Evolutionary conservation across 345 rosid species (phyloP), one percentile per base, ranked within the genome.

Genomic region (Rhodamnia rubescens): DNA sequence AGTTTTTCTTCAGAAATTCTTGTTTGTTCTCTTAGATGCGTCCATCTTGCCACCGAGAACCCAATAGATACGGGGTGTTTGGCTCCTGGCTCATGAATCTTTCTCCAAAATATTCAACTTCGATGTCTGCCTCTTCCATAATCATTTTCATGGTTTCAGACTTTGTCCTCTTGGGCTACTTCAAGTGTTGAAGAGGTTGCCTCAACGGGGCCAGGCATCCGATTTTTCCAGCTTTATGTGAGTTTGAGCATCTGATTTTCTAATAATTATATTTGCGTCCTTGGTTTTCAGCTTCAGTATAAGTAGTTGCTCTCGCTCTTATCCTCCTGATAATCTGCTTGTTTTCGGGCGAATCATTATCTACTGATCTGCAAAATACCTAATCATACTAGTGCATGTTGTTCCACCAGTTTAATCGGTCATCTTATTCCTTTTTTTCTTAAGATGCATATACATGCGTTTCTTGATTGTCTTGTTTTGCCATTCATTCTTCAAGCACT

Each of bases 151-250:
- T 58, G 55, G 56, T 87, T 87, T 51, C 92, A 97, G 98, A 95
- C 96, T 54, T 89, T 97, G 69, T 97, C 99, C 61, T 94, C 99
- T 18, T 97, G 94, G 98, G 95, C 97, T 85, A 97, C 98, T 84
- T 94, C 95, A 84, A 97, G 98, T 82, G 98, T 95, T 2, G 99
- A 95, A 90, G 98, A 97, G 91, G 98, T 97, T 86, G 94, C 96
- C 90, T 97, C 98, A 36, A 97, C 98, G 0, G 98, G 98, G 69
- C 98, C 98, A 20, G 98, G 99, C 87, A 90, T 95, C 90, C 96
- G 96, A 32, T 95, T 97, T 90, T 97, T 97, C 93, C 98, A 95
- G 86, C 99, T 97, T 55, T 97, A 94, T 89, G 99, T 95, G 85
- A 92, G 95, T 90, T 88, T 5, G 74, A 18, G 29, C 32, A 36